These are phyloP conservation scores for Fraxinus angustifolia DNA, from an alignment of 305 asterid species.

Conservation along the genomic window DNA sequence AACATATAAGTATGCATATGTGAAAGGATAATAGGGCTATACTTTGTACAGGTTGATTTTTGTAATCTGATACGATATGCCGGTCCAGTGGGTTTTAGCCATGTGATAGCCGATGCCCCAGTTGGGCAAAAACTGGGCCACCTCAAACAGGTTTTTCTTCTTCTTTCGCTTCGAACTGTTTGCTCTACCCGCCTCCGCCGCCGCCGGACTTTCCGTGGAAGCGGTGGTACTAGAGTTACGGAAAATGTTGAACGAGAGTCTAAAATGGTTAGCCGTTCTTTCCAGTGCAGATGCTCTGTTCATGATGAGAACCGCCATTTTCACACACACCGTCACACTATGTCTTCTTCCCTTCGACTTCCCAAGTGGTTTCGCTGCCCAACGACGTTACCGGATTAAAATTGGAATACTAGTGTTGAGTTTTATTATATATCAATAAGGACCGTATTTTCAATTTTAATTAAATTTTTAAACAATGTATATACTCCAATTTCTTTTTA, in stretches of 20 bases:
- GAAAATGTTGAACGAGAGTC: conserved; percentile 39
- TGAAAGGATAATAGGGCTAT: neutral
- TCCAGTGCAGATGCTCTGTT: conserved; percentile 39
- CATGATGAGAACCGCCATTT: conserved; percentile 59
- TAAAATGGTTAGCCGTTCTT: conserved; percentile 35
- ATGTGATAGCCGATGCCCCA: conserved; percentile 89
- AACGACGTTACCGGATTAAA: neutral
- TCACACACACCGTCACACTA: neutral
- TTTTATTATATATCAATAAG: no score
- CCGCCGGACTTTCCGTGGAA: conserved; percentile 21
- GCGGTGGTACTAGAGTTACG: conserved; percentile 50
- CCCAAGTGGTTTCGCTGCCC: neutral
- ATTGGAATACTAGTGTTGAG: no score
- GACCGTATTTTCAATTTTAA: no score
- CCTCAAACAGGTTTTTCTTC: conserved; percentile 67
- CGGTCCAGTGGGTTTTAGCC: conserved; percentile 75
- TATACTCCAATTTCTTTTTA: no score
- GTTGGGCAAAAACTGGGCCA: conserved; percentile 56
- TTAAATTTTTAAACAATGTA: no score
- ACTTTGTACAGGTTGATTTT: conserved; percentile 92
- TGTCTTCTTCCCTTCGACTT: neutral
- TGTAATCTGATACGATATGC: conserved; percentile 53
- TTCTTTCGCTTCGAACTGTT: conserved; percentile 60
- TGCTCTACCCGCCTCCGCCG: conserved; percentile 14
- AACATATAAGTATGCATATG: neutral